Base-by-base conservation (phyloP, 331 rosid species). In the Erythrophleum ivorense region DNA sequence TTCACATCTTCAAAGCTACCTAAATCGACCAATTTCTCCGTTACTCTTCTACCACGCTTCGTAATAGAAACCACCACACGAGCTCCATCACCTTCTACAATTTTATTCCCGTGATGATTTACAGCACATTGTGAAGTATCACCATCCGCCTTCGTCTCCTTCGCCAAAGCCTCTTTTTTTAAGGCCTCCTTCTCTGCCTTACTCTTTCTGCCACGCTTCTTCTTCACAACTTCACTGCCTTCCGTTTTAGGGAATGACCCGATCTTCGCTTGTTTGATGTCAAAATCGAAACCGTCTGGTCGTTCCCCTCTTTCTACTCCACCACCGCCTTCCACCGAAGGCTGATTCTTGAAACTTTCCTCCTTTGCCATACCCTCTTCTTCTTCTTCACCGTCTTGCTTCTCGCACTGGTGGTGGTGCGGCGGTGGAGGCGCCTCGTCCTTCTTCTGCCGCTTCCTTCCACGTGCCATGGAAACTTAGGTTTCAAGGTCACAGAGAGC, bases 131-230 rank as follows among this genome's bases (percentile, higher is more conserved):
- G 33, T 19, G 34, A 6, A 18, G 29, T 12, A 43, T 12, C 58
- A 10, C 21, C n/a, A 46, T 46, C 75, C 11, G 19, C 58, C 40
- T 36, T 36, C 38, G 68, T 46, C 18, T 16, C 57, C 29, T 75
- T 49, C 7, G 19, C 33, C 41, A 15, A 58, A 29, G 21, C 5
- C 45, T 9, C 18, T 6, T 62, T 76, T 5, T 38, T 12, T 58
- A 58, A 33, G 24, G 58, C 70, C 71, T 33, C 69, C 74, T 24
- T 71, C 78, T 54, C 73, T 13, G 9, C 48, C 81, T 73, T 38
- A 21, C 33, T 36, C 65, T 43, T 45, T 76, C 74, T 69, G 50
- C 60, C 80, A 9, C 80, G 71, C 3, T 65, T 62, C 55, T 76
- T 76, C 55, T 29, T 62, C n/a, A 24, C 59, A 60, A 16, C 57